Percentiles rank a stretch among this genome's conserved stretches.
phyloP scores from a whole-genome alignment of 164 flowering plant species.

The Chimonanthus salicifolius region DNA sequence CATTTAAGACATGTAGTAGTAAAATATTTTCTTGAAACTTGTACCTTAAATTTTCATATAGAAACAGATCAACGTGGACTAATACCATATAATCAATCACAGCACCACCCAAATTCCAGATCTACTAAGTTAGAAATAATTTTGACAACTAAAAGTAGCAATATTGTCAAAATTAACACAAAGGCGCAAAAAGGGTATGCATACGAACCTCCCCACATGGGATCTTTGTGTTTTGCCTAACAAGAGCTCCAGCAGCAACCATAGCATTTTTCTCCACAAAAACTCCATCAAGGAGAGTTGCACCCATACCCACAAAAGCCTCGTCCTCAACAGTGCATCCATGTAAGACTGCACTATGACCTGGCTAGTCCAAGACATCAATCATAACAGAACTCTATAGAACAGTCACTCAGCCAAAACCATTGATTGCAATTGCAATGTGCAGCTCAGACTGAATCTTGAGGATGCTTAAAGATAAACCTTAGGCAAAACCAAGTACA shows the following conservation, averaged over 20 bases:
- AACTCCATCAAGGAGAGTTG: slow-evolving; percentile 83
- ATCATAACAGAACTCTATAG: slow-evolving; percentile 6
- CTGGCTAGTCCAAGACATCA: slow-evolving; percentile 32
- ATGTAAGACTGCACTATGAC: slow-evolving; percentile 91
- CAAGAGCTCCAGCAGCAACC: slow-evolving; percentile 98
- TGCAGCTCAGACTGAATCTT: background rate
- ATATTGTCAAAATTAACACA: background rate
- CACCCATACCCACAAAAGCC: slow-evolving; percentile 93
- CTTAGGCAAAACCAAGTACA: slow-evolving; percentile 15
- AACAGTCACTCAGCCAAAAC: background rate
- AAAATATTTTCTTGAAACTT: no score
- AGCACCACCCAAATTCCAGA: no score
- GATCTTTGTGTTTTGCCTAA: slow-evolving; percentile 81
- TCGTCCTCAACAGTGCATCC: slow-evolving; percentile 94
- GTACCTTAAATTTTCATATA: no score
- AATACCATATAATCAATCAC: no score
- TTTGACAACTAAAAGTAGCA: no score
- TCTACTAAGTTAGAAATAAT: no score
- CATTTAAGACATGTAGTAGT: no score
- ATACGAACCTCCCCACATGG: slow-evolving; percentile 77
- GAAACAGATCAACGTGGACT: no score
- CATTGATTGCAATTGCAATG: background rate
- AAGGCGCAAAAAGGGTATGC: background rate
- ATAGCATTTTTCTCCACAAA: slow-evolving; percentile 83
- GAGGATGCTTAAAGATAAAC: background rate